Evolutionary conservation across 75 land plant species (phyloP).

Genomic region (Pinus taeda): DNA sequence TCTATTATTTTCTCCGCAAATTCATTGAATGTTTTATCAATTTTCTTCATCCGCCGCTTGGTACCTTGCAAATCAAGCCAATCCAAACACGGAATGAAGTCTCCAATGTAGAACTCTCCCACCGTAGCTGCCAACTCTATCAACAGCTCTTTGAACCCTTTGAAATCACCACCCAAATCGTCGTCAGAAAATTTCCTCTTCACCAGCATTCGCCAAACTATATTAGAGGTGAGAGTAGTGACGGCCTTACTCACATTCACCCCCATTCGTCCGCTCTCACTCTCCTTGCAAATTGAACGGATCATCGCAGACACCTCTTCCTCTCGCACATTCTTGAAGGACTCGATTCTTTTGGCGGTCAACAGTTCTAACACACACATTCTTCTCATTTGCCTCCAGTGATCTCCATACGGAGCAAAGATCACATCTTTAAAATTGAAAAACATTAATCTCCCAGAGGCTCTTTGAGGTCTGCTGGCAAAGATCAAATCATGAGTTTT

Average conservation of each 20-base stretch:
- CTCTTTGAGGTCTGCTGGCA: slow-evolving; percentile 1
- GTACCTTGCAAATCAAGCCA: slow-evolving; percentile 16
- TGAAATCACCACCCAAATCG: slow-evolving; percentile 6
- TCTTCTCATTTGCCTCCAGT: slow-evolving; percentile 18
- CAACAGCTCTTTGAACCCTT: slow-evolving; percentile 1
- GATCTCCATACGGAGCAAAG: slow-evolving; percentile 16
- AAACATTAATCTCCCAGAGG: background rate
- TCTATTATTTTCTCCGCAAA: background rate
- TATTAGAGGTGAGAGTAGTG: background rate
- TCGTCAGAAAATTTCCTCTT: slow-evolving; percentile 10
- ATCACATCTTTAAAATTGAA: slow-evolving; percentile 9
- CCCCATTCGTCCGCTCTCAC: background rate
- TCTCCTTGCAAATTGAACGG: background rate
- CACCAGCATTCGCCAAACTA: background rate
- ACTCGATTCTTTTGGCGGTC: slow-evolving; percentile 17
- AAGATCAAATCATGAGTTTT: slow-evolving; percentile 14
- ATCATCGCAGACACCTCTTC: background rate
- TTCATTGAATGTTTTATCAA: background rate
- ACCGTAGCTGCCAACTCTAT: background rate
- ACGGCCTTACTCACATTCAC: background rate
- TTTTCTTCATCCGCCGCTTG: slow-evolving; percentile 4
- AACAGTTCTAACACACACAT: slow-evolving; percentile 28
- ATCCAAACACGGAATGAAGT: slow-evolving; percentile 13
- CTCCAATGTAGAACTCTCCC: slow-evolving; percentile 5
- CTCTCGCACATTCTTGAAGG: background rate